These are phyloP conservation scores for Suillus weaverae DNA, from an alignment of 768 basidiomycete species.

Conservation along the genomic window DNA sequence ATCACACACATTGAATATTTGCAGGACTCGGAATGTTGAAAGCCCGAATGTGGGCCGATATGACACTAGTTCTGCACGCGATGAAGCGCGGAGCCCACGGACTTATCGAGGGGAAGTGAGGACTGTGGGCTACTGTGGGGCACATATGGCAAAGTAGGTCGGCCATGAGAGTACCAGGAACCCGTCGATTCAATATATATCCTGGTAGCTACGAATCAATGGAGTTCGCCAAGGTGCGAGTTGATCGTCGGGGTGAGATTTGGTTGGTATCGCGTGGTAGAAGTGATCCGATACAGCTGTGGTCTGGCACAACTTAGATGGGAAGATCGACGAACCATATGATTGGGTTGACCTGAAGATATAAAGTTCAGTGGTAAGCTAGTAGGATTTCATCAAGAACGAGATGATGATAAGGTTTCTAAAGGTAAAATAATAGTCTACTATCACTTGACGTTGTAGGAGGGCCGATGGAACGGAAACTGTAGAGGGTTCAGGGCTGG, in stretches of 20 bases:
- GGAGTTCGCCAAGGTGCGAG: neutral
- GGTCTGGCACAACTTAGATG: neutral
- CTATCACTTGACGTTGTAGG: neutral
- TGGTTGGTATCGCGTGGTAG: slow-evolving; percentile 1
- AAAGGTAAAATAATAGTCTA: neutral
- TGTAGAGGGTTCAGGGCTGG: neutral
- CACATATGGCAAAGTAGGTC: neutral
- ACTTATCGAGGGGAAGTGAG: neutral
- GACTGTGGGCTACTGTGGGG: neutral
- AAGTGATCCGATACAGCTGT: neutral
- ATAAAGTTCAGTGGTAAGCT: neutral
- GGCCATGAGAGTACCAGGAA: neutral
- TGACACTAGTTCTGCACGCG: neutral
- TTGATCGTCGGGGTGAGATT: neutral
- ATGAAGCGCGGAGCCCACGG: neutral
- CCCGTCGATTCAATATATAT: neutral
- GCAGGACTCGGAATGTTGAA: neutral
- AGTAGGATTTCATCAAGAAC: neutral
- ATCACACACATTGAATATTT: neutral
- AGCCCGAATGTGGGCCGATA: neutral
- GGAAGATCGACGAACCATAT: neutral
- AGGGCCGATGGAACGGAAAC: neutral
- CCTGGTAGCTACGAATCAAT: neutral
- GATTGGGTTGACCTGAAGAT: neutral
- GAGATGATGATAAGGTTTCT: slow-evolving; percentile 2